A percentile compares a stretch with the other conserved stretches of the same genome.
Evolutionary conservation across 805 yeast genomes (phyloP).

Genomic region (Candida easanensis): DNA sequence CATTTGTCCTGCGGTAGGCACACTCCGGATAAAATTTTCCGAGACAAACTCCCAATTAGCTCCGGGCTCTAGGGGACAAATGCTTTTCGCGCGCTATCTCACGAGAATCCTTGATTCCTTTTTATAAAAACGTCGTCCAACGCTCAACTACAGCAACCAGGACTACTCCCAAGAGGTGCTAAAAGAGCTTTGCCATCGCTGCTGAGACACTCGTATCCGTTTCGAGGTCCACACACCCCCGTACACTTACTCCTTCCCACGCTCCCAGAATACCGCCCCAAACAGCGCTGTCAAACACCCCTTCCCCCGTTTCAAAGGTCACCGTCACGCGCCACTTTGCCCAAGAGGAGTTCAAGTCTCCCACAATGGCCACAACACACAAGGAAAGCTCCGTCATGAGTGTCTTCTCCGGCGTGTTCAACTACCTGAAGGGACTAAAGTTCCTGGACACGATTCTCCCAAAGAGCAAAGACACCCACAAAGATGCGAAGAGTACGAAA

Average conservation of each 20-base stretch:
- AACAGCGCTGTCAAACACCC: not conserved
- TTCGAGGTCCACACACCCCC: too few species aligned
- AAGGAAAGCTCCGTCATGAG: conserved; percentile 8
- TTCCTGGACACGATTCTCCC: conserved; percentile 17
- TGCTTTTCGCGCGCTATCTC: not conserved
- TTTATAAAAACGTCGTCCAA: conserved; percentile 1
- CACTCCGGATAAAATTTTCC: conserved; percentile 1
- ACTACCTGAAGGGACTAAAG: conserved; percentile 16
- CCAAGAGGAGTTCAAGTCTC: not conserved
- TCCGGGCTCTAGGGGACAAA: not conserved
- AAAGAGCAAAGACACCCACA: not conserved
- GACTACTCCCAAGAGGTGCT: not conserved
- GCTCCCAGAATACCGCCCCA: too few species aligned
- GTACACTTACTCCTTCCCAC: too few species aligned
- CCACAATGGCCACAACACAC: conserved; percentile 1
- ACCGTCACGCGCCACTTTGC: not conserved
- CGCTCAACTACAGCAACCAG: not conserved
- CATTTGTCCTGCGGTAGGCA: not conserved
- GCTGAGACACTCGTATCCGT: too few species aligned
- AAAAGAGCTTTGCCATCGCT: too few species aligned
- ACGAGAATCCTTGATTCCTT: not conserved
- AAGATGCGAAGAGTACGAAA: conserved; percentile 2
- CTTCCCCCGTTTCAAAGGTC: not conserved
- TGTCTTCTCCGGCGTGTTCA: conserved; percentile 6
- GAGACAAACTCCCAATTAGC: not conserved